Evolutionary conservation across 177 flowering plant species (phyloP).

Genomic region (Vitis hybrid): DNA sequence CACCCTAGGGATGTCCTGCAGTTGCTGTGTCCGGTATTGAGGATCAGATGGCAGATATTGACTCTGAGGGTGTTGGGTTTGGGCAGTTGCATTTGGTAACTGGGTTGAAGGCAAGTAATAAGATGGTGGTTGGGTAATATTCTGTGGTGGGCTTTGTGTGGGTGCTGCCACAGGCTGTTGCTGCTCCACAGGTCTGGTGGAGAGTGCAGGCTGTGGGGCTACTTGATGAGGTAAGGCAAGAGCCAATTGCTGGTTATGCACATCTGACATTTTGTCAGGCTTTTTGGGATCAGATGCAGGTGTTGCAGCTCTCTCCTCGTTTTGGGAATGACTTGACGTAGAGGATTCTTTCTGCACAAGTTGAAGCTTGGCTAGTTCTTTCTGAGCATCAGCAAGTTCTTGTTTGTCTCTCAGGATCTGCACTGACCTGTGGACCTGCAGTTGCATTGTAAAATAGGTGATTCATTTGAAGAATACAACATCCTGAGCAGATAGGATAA

Average conservation of each 20-base stretch:
- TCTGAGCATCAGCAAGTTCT: slow-evolving; percentile 90
- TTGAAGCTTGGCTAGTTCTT: slow-evolving; percentile 91
- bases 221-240: slow-evolving; percentile 79
- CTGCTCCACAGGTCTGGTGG: slow-evolving; percentile 36
- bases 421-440: slow-evolving; percentile 91
- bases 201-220: slow-evolving; percentile 35
- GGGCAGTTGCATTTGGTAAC: slow-evolving; percentile 39
- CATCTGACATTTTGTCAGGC: slow-evolving; percentile 47
- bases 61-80: slow-evolving; percentile 42
- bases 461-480: background rate
- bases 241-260: slow-evolving; percentile 73
- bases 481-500: background rate
- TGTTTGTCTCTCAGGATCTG: slow-evolving; percentile 96
- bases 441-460: background rate
- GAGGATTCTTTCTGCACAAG: slow-evolving; percentile 73
- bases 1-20: slow-evolving; percentile 46
- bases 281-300: slow-evolving; percentile 47
- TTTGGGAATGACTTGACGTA: slow-evolving; percentile 37
- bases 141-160: slow-evolving; percentile 48
- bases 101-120: slow-evolving; percentile 60
- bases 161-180: slow-evolving; percentile 39
- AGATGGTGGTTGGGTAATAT: slow-evolving; percentile 42
- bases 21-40: slow-evolving; percentile 58
- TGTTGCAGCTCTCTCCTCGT: slow-evolving; percentile 50
- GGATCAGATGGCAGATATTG: slow-evolving; percentile 59